A percentile compares a stretch with the other conserved stretches of the same genome.
These are phyloP conservation scores for Mollisia scopiformis DNA, from an alignment of 2,329 filamentous ascomycete genomes.

Conservation along the genomic window DNA sequence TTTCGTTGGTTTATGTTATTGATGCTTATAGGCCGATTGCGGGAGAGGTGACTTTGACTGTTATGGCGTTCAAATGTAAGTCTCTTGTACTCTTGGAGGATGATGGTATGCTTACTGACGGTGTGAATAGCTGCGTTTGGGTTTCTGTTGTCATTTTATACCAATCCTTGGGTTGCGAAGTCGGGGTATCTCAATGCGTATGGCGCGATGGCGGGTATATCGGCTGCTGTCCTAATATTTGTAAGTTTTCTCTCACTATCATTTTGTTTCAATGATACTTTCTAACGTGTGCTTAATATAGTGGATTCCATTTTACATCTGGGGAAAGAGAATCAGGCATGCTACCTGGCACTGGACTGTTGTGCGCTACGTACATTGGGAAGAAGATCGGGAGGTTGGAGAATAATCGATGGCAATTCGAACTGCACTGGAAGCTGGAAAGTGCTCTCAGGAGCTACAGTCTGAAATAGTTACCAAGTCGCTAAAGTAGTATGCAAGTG, in stretches of 20 bases:
- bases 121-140: constrained; percentile 50
- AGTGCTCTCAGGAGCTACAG: no score
- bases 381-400: constrained; percentile 56
- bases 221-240: constrained; percentile 47
- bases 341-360: constrained; percentile 52
- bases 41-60: constrained; percentile 56
- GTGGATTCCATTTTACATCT: constrained; percentile 54
- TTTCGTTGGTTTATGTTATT: constrained; percentile 59
- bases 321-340: constrained; percentile 51
- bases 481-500: no score
- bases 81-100: background rate
- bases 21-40: constrained; percentile 60
- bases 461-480: no score
- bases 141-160: constrained; percentile 62
- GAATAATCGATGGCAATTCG: constrained; percentile 41
- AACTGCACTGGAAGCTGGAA: background rate
- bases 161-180: constrained; percentile 57
- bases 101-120: background rate
- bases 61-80: constrained; percentile 58
- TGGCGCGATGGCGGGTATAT: constrained; percentile 60
- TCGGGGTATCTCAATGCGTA: constrained; percentile 54
- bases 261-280: background rate
- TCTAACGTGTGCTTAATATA: background rate
- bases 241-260: constrained; percentile 23
- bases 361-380: constrained; percentile 51